Percentiles rank a stretch among this genome's conserved stretches.
phyloP scores from a whole-genome alignment of 768 basidiomycete genomes.

The Calvatia gigantea region DNA sequence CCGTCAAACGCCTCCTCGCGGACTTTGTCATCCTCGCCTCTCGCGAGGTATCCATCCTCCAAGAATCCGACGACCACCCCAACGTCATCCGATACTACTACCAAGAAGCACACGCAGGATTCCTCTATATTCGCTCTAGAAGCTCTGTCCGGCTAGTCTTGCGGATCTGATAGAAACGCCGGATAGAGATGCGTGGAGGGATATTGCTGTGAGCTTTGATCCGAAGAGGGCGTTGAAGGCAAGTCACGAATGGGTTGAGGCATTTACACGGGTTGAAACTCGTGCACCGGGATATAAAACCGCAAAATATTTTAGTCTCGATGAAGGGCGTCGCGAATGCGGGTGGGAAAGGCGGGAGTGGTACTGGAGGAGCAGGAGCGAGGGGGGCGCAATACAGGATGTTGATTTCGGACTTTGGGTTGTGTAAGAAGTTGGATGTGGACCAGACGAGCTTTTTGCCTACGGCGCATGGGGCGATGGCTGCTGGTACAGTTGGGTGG shows the following conservation, averaged over 20 bases:
- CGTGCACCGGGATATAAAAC: slow-evolving; percentile 98
- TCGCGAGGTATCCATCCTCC: slow-evolving; percentile 90
- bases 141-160: slow-evolving; percentile 85
- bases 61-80: slow-evolving; percentile 96
- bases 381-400: slow-evolving; percentile 51
- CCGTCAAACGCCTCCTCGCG: slow-evolving; percentile 93
- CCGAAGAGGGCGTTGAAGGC: slow-evolving; percentile 83
- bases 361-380: background rate
- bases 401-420: slow-evolving; percentile 95
- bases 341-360: slow-evolving; percentile 23
- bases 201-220: slow-evolving; percentile 75
- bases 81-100: slow-evolving; percentile 99
- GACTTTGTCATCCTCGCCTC: slow-evolving; percentile 94
- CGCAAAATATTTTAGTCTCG: slow-evolving; percentile 94
- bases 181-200: slow-evolving; percentile 61
- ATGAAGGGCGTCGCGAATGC: slow-evolving; percentile 53
- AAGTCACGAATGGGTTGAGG: slow-evolving; percentile 83
- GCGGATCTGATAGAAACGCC: slow-evolving; percentile 85
- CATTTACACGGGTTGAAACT: slow-evolving; percentile 94
- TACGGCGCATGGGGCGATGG: slow-evolving; percentile 84
- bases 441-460: slow-evolving; percentile 97
- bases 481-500: slow-evolving; percentile 95
- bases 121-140: slow-evolving; percentile 98
- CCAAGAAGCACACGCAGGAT: slow-evolving; percentile 90
- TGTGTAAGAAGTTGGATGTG: slow-evolving; percentile 91